Conservation (phyloP, 139 green algal genomes). For the Nannochloris sp. region DNA sequence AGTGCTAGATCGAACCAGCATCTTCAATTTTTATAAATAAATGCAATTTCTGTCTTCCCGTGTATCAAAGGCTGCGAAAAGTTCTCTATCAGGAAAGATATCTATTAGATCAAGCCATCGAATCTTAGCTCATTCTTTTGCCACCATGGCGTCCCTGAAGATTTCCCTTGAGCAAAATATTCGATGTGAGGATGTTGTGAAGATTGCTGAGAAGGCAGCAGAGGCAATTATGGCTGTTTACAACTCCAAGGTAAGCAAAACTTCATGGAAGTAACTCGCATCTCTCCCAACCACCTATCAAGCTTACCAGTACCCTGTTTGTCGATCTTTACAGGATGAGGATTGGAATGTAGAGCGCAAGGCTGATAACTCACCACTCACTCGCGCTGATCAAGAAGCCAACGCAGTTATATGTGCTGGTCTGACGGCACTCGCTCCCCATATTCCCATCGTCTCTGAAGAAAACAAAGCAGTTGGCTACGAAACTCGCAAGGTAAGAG, state of each 20-base stretch:
- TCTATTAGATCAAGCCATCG: too few species aligned
- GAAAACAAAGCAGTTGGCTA: constrained; percentile 62
- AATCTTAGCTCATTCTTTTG: too few species aligned
- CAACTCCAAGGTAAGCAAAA: constrained; percentile 39
- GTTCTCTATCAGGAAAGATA: too few species aligned
- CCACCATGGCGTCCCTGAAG: not conserved
- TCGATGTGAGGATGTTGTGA: constrained; percentile 43
- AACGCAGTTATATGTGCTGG: constrained; percentile 70
- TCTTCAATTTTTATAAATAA: too few species aligned
- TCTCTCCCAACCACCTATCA: too few species aligned
- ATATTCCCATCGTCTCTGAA: constrained; percentile 83
- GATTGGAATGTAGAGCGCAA: constrained; percentile 62
- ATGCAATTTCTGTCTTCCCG: too few species aligned
- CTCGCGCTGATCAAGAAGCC: constrained; percentile 59
- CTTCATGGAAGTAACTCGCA: not conserved
- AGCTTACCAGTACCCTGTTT: not conserved
- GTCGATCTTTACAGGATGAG: constrained; percentile 29
- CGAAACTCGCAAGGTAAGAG: constrained; percentile 49
- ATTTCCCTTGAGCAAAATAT: constrained; percentile 7
- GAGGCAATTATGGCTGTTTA: constrained; percentile 70
- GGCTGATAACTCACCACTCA: constrained; percentile 67
- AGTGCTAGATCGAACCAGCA: too few species aligned
- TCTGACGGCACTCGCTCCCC: constrained; percentile 41
- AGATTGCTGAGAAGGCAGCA: constrained; percentile 53
- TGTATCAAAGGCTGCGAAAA: too few species aligned